phyloP scores from a whole-genome alignment of 352 stramenopile genomes.

The Elongisporangium prolatum region DNA sequence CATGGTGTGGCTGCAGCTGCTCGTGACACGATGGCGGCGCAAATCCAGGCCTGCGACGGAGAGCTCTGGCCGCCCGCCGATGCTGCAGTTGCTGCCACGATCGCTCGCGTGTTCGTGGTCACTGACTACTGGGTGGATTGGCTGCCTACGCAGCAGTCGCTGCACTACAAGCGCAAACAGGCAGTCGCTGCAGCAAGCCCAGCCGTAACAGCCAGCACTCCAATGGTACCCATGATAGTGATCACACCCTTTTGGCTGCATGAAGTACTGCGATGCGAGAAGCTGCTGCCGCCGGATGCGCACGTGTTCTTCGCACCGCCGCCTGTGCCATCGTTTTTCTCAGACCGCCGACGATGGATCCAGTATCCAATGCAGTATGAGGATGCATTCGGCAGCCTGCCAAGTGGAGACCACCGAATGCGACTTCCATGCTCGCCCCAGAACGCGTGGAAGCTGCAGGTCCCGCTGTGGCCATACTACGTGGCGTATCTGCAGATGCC shows the following conservation, averaged over 20 bases:
- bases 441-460: constrained; percentile 19
- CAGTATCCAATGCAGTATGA: constrained; percentile 41
- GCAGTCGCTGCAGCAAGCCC: neutral
- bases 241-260: constrained; percentile 61
- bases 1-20: constrained; percentile 16
- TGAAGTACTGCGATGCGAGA: constrained; percentile 30
- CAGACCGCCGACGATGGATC: constrained; percentile 9
- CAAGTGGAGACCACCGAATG: constrained; percentile 9
- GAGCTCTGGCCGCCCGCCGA: constrained; percentile 3
- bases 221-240: constrained; percentile 1
- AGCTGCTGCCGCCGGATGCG: constrained; percentile 26
- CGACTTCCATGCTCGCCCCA: constrained; percentile 41
- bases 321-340: neutral
- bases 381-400: neutral
- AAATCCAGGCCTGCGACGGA: constrained; percentile 13
- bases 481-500: constrained; percentile 37
- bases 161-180: neutral
- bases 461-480: constrained; percentile 75
- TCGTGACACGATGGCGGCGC: constrained; percentile 8
- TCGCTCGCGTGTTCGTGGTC: constrained; percentile 27
- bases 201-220: too few species aligned
- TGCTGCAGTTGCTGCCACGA: neutral
- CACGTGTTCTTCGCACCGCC: constrained; percentile 51
- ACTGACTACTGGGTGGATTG: constrained; percentile 50
- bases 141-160: neutral